phyloP scores from a whole-genome alignment of 257 asterid genomes.

The Primulina huaijiensis region DNA sequence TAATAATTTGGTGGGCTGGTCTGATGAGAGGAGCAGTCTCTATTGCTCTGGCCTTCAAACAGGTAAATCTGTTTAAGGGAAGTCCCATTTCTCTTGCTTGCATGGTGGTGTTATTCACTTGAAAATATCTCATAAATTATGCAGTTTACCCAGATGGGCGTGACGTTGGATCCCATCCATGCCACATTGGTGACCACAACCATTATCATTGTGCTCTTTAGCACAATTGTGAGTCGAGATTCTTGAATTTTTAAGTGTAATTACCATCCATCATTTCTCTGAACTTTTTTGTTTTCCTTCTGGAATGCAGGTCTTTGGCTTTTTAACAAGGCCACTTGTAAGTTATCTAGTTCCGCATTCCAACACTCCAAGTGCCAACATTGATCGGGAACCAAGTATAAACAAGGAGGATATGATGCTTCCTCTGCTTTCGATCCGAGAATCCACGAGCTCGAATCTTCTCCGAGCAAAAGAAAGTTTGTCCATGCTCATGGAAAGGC shows the following conservation, averaged over 20 bases:
- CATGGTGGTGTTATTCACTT: not conserved
- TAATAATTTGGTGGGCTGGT: slow-evolving; percentile 93
- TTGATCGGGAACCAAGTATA: slow-evolving; percentile 59
- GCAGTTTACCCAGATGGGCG: not conserved
- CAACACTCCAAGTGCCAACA: slow-evolving; percentile 10
- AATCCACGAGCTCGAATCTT: slow-evolving; percentile 69
- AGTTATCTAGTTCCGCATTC: slow-evolving; percentile 52
- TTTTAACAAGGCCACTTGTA: slow-evolving; percentile 76
- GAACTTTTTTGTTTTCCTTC: not conserved
- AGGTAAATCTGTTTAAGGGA: slow-evolving; percentile 42
- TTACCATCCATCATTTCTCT: not conserved
- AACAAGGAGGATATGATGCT: slow-evolving; percentile 67
- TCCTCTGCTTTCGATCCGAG: slow-evolving; percentile 79
- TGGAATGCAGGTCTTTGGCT: slow-evolving; percentile 71
- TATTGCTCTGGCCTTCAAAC: slow-evolving; percentile 90
- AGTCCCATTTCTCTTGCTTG: not conserved
- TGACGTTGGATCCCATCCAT: not conserved
- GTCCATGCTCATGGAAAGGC: slow-evolving; percentile 77
- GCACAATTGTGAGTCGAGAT: not conserved
- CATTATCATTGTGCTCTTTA: not conserved
- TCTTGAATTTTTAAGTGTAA: not conserved
- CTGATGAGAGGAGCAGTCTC: slow-evolving; percentile 98
- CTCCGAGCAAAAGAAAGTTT: slow-evolving; percentile 62
- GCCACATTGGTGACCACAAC: not conserved
- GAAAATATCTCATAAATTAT: not conserved